Evolutionary conservation across 164 flowering plant species (phyloP), one percentile per base, ranked within the genome.

Genomic region (Aristolochia fimbriata): DNA sequence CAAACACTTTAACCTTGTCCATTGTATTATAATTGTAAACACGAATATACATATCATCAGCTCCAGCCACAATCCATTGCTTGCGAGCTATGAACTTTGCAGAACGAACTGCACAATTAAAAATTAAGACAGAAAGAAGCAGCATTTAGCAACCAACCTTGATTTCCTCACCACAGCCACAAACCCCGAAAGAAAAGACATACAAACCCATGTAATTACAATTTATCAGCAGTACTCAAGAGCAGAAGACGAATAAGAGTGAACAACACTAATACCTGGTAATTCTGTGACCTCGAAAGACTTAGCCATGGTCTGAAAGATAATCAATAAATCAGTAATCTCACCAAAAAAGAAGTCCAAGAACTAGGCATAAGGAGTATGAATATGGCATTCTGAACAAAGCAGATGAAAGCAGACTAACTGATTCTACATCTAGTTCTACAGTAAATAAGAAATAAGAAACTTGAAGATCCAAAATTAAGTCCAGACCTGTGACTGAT

Each of bases 1-100:
- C 94, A 63, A 89, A 90, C 57, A 81, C 96, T 79, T 83, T 92
- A 47, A 93, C 77, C 70, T 87, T 87, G 57, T 90, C 98, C 96
- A 86, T 87, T 23, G 97, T 93, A 55, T 93, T 86, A 72, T 90
- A 93, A 67, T 93, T 88, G 80, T 93, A 93, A 45, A 93, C 96
- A 75, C 98, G 96, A 52, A 93, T 86, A 66, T 72, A 78, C 93
- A 82, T 90, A 71, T 93, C 98, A 78, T 93, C 98, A 22, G 97
- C 94, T 63, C 96, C 97, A 68, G 94, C 90, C 57, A 93, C 96
- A 62, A 93, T 80, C 98, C 98, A 93, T 57, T 93, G 94, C 66
- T 88, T 90, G 30, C 94, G 84, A 53, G 94, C 80, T 47, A 93
- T 77, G 62, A 90, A 93, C 65, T 93, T 93, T 17, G 97, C 91